Evolutionary conservation across 1,139 yeast species (phyloP), one percentile per base, ranked within the genome.

Genomic region (Neolecta irregularis): DNA sequence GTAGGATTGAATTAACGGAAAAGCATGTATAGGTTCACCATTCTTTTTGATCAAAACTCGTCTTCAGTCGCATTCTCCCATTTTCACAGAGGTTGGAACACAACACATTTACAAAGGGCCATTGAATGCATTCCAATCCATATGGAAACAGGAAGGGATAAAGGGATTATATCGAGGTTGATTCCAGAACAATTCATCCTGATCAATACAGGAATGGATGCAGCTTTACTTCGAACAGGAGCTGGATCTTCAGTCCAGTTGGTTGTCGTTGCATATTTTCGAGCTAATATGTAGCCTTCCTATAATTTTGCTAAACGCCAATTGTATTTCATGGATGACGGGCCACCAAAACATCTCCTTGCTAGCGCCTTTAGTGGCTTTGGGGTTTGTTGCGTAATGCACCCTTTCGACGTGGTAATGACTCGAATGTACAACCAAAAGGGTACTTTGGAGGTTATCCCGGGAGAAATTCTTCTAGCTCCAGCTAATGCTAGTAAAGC

Each of bases 391-490:
- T 64, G 85, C 24, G 94, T 80, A 26, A 85, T 91, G 95, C 41
- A 39, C 13, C 26, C 36, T 17, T 81, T 93, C 73, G 98, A 88
- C 55, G 96, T 88, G 37, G 69, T 88, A 37, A 64, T 88, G 58
- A 88, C 98, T 2, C 69, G 98, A 60, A 76, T 91, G 56, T 88
- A 85, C 59, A 88, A 88, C 57, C 96, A 88, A 55, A 80, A 75
- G 57, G 94, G 94, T 26, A 69, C 79, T 49, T n/a, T n/a, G n/a
- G n/a, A n/a, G n/a, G n/a, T n/a, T n/a, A n/a, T n/a, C n/a, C n/a
- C n/a, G n/a, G n/a, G n/a, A n/a, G n/a, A n/a, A n/a, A n/a, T n/a
- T n/a, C n/a, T n/a, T n/a, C n/a, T n/a, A n/a, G n/a, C n/a, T n/a
- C n/a, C n/a, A n/a, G n/a, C n/a, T n/a, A n/a, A n/a, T n/a, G n/a